Evolutionary conservation across 805 yeast genomes (phyloP), one percentile per base, ranked within the genome.

Genomic region (Suhomyces sp.): DNA sequence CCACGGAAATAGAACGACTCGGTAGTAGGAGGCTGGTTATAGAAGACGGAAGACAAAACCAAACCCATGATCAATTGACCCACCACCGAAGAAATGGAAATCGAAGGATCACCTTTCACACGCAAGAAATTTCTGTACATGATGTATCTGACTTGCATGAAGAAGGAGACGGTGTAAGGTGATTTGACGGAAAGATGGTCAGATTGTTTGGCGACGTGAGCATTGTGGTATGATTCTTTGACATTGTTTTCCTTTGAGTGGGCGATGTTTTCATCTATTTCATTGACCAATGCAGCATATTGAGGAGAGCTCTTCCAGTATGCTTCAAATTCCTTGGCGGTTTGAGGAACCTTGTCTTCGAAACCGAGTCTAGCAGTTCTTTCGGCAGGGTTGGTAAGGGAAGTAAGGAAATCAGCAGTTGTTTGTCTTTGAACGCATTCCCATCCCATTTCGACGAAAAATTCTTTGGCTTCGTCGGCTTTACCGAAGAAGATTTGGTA

Each of bases 381-480:
- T 64, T 81, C 86, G 15, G 64, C 53, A 25, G 86, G 82, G 54
- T 77, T 72, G 4, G 86, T 81, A 51, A 82, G 64, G 6, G 85
- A 77, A 2, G 86, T 81, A 62, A 82, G 67, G 64, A 72, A 82
- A 60, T 81, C 85, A 21, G 84, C 84, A 49, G 85, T 80, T 22
- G 86, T 80, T 65, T 79, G 84, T 62, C 86, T 78, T 33, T 70
- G 70, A 20, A 84, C 82, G 58, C 84, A 80, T 4, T 73, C 71
- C 62, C 74, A 82, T 41, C 87, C 87, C 84, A 82, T 78, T 19
- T 69, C 72, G 43, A 69, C 53, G 60, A 82, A 82, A 61, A 64
- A 83, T 25, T 68, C 67, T 59, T 73, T 79, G 21, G 86, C 86
- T 17, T 62, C 49, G 29, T 63, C 63, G 21, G 77, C 70, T 19